These are phyloP conservation scores for Cladochytrium replicatum DNA, from an alignment of 192 early-diverging fungal genomes.

Conservation along the genomic window DNA sequence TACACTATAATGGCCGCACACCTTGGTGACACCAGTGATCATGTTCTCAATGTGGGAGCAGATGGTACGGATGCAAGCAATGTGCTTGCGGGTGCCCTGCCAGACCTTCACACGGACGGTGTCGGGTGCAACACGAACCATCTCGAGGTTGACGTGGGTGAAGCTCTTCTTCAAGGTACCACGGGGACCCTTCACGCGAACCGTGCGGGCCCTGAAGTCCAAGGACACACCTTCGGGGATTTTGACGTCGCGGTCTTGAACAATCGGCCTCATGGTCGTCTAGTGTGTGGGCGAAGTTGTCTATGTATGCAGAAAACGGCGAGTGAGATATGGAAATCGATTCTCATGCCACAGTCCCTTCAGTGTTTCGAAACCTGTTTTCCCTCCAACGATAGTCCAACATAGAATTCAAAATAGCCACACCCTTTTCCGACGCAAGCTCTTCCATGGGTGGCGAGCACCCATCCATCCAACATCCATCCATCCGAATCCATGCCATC, in stretches of 20 bases:
- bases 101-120: slow-evolving; percentile 82
- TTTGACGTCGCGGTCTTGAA: slow-evolving; percentile 75
- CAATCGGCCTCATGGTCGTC: slow-evolving; percentile 95
- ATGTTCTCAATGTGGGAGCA: slow-evolving; percentile 93
- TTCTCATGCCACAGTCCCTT: too few species aligned
- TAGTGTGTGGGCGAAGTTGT: too few species aligned
- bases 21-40: slow-evolving; percentile 95
- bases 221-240: slow-evolving; percentile 85
- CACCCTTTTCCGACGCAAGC: too few species aligned
- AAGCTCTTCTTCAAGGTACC: slow-evolving; percentile 81
- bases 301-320: too few species aligned
- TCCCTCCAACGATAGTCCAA: too few species aligned
- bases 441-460: too few species aligned
- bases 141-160: slow-evolving; percentile 89
- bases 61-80: slow-evolving; percentile 96
- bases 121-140: slow-evolving; percentile 54
- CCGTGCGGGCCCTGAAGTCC: slow-evolving; percentile 75
- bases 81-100: slow-evolving; percentile 95
- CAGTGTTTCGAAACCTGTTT: too few species aligned
- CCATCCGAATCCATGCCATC: too few species aligned
- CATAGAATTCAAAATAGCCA: too few species aligned
- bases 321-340: too few species aligned
- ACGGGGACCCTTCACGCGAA: slow-evolving; percentile 85
- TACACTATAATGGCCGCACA: slow-evolving; percentile 8
- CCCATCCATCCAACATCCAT: too few species aligned